Evolutionary conservation across 805 yeast genomes (phyloP), one percentile per base, ranked within the genome.

Genomic region (Metschnikowia santaceciliae): DNA sequence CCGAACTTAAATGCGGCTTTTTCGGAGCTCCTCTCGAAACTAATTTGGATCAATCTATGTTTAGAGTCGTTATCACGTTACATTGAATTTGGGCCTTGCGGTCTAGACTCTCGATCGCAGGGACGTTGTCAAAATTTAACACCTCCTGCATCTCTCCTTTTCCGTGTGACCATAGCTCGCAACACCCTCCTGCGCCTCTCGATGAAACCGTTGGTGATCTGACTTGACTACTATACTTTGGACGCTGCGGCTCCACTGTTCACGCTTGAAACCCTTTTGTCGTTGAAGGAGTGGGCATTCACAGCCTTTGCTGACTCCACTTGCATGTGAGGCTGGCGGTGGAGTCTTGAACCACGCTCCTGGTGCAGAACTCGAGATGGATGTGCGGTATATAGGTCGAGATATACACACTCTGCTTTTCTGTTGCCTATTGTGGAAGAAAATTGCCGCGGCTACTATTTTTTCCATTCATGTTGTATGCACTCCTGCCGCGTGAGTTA

Each of bases 41-140:
- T 37, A 10, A 19, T 26, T 23, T 20, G 15, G 14, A 22, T 20
- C 22, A 19, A 37, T 17, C n/a, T 37, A 3, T 20, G 4, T 26
- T 20, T 37, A 19, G 10, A 26, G 30, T 26, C 7, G 22, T 8
- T 7, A 37, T 19, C 26, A 14, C n/a, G 32, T 39, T 39, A 32
- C 42, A 23, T 39, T 23, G 32, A 39, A 23, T 14, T 19, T 17
- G 19, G 32, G 19, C 32, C 19, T 6, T 23, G 32, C 22, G 42
- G 42, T 39, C 42, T 39, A 39, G 42, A 23, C 42, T 23, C 42
- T 39, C 32, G 32, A 22, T 39, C 42, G 42, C 42, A n/a, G 8
- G 30, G 32, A 39, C 42, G 32, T 39, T 23, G 30, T 23, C 19
- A n/a, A 19, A 22, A 8, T 23, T 39, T 39, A 22, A 14, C 42